These are phyloP conservation scores for Tylopilus vinaceipallidus DNA, from an alignment of 768 basidiomycete genomes.

Conservation along the genomic window DNA sequence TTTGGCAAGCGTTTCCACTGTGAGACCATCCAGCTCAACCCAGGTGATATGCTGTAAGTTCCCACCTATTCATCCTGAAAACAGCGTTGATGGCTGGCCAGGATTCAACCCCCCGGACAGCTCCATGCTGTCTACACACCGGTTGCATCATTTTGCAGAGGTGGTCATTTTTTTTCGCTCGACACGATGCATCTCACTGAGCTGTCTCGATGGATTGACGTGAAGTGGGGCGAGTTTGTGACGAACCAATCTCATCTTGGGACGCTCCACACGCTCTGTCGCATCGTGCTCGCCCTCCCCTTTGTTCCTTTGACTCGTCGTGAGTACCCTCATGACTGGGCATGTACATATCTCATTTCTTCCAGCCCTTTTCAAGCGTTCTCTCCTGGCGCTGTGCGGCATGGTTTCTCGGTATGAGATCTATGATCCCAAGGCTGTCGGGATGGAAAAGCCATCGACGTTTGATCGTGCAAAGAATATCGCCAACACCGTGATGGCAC, in stretches of 20 bases:
- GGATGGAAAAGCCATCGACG: too few species aligned
- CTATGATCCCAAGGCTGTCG: too few species aligned
- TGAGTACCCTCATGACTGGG: too few species aligned
- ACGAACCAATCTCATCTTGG: not conserved
- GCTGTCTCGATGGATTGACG: not conserved
- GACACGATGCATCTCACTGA: conserved; percentile 3
- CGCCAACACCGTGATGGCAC: too few species aligned
- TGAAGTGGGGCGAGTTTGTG: not conserved
- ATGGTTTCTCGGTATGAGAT: too few species aligned
- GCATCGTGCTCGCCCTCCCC: too few species aligned
- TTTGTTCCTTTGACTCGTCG: too few species aligned
- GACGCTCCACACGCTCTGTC: not conserved
- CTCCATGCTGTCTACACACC: conserved; percentile 10
- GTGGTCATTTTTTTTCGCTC: conserved; percentile 10
- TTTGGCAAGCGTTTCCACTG: not conserved
- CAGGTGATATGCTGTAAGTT: not conserved
- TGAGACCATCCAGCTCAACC: not conserved
- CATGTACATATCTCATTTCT: too few species aligned
- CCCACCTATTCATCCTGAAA: too few species aligned
- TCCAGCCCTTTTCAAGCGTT: too few species aligned
- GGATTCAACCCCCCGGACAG: conserved; percentile 4
- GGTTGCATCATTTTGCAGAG: not conserved
- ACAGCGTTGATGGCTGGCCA: not conserved
- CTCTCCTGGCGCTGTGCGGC: too few species aligned
- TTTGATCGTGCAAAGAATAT: too few species aligned